Evolutionary conservation across 2,329 filamentous ascomycete species (phyloP), one percentile per base, ranked within the genome.

Genomic region (Trichoderma sp.): DNA sequence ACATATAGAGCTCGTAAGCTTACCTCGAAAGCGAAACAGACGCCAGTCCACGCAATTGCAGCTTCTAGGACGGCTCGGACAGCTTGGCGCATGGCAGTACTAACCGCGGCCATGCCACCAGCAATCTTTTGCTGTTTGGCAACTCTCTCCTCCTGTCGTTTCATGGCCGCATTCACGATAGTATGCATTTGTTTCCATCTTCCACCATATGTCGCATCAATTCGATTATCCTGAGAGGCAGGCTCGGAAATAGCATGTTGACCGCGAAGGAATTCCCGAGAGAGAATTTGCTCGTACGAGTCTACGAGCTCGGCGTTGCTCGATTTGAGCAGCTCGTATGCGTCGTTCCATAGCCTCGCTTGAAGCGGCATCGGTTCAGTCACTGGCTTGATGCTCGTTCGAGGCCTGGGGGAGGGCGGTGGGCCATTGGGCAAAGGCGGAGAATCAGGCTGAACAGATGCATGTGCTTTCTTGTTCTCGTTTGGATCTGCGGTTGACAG

Each of bases 11-110:
- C 21, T 28, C 14, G 17, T 1, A 3, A 7, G 1, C 54, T 12
- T 52, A 61, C 58, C 30, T 52, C 28, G 15, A 61, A 47, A 52
- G 47, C 39, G 43, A 61, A 52, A 7, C 58, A 61, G 24, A 61
- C 48, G 12, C 58, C 47, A 19, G 44, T 52, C 58, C 58, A 61
- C 4, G 58, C 58, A 50, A 61, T 30, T 19, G 34, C 47, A 28
- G 17, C 58, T 15, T 61, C 45, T 43, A 47, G 58, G 14, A 43
- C 21, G 0, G 34, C 34, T 3, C 47, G 34, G 12, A 55, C 44
- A 50, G 66, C 51, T 51, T 58, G 60, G 39, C 30, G 58, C 69
- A 71, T 66, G 7, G 34, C 21, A 43, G 7, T 43, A 17, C 52
- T 6, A n/a, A 56, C 52, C n/a, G 34, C 34, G 41, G 34, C 34